Percentiles rank a stretch among this genome's conserved stretches.
These are phyloP conservation scores for Cudoniella acicularis DNA, from an alignment of 495 filamentous ascomycete species.

Conservation along the genomic window DNA sequence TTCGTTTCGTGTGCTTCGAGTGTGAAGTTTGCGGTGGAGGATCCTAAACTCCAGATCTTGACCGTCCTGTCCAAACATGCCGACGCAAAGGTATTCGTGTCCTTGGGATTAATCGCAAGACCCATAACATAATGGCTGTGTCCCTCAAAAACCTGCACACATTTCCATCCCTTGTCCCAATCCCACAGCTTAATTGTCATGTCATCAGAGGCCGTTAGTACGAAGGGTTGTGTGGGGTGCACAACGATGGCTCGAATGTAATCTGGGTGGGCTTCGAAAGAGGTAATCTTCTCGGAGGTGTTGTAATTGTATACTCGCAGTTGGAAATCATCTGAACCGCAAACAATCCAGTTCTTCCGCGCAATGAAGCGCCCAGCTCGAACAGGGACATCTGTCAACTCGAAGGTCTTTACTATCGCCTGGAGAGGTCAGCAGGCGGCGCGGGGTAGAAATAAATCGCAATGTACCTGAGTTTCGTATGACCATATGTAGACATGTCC, in stretches of 20 bases:
- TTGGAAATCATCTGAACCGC: constrained; percentile 98
- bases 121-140: constrained; percentile 98
- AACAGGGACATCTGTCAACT: constrained; percentile 97
- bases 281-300: constrained; percentile 97
- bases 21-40: constrained; percentile 85
- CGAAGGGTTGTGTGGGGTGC: constrained; percentile 94
- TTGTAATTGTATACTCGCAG: constrained; percentile 98
- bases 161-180: constrained; percentile 98
- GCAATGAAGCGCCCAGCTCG: constrained; percentile 95
- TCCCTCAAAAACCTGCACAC: constrained; percentile 96
- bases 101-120: constrained; percentile 98
- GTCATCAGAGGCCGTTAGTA: constrained; percentile 95
- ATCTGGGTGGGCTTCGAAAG: constrained; percentile 97
- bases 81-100: constrained; percentile 96
- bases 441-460: neutral
- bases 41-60: constrained; percentile 97
- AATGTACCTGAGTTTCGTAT: constrained; percentile 80
- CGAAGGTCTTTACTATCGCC: constrained; percentile 97
- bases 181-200: constrained; percentile 99
- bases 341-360: constrained; percentile 98
- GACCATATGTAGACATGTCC: constrained; percentile 99
- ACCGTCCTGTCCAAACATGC: constrained; percentile 91
- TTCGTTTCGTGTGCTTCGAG: constrained; percentile 97
- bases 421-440: constrained; percentile 28
- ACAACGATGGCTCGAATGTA: constrained; percentile 97